phyloP scores from a whole-genome alignment of 2,329 filamentous ascomycete genomes.

The Trichoderma aggressivum region DNA sequence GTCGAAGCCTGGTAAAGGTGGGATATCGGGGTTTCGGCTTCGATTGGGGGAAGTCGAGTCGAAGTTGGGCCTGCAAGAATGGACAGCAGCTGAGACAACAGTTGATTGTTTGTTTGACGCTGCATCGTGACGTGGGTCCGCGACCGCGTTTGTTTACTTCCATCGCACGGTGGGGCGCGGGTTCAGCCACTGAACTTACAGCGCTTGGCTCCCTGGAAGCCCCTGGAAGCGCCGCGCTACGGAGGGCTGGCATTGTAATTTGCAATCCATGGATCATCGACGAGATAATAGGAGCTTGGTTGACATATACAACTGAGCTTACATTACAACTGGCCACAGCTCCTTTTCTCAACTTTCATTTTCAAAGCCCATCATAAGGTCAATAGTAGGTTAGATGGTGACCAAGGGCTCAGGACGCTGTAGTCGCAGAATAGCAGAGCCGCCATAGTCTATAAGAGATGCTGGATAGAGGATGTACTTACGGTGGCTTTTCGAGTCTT shows the following conservation, averaged over 20 bases:
- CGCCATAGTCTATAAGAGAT: too few species aligned
- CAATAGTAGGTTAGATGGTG: not conserved
- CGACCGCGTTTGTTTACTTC: constrained; percentile 36
- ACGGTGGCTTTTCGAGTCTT: too few species aligned
- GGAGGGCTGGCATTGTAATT: not conserved
- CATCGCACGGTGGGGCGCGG: not conserved
- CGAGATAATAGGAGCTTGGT: not conserved
- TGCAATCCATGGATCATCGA: not conserved
- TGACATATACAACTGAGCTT: not conserved
- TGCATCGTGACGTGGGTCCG: constrained; percentile 1
- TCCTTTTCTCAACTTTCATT: not conserved
- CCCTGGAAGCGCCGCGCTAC: not conserved
- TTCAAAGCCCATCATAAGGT: not conserved
- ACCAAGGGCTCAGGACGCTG: too few species aligned
- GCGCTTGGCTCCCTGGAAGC: not conserved
- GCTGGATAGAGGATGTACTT: too few species aligned
- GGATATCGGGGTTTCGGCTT: not conserved
- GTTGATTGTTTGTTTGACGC: constrained; percentile 8
- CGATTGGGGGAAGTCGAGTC: not conserved
- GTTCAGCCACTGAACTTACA: constrained; percentile 3
- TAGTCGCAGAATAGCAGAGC: too few species aligned
- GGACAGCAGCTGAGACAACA: not conserved
- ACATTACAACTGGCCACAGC: not conserved
- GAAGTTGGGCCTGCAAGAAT: not conserved
- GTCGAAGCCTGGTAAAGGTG: not conserved